Base-by-base conservation (phyloP, 345 rosid species). In the Luvunga scandens region DNA sequence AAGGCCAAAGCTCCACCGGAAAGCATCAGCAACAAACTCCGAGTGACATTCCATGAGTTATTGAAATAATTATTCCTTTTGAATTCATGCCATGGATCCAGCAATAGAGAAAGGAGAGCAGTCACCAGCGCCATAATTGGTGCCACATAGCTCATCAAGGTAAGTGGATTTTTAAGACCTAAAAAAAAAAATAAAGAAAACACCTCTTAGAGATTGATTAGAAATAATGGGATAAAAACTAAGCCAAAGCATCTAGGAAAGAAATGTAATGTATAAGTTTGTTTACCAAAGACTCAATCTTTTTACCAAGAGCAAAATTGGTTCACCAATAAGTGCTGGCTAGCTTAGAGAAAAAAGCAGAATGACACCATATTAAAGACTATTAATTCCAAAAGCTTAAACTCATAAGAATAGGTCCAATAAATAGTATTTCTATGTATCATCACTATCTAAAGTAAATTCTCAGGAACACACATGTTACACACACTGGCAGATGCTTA, bases 1-100 rank as follows among this genome's bases (percentile, higher is more conserved):
- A 94, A 97, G 73, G 99, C 99, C 39, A 94, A 85, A 50, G 98
- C 86, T 85, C 99, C 99, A 78, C 99, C 98, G 80, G 94, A 89
- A 81, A 97, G 88, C 97, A 93, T 93, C 90, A 97, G 80, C 69
- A 94, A 86, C 88, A 92, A 91, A 88, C 98, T 97, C 81, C 93
- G 90, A 69, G 88, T 80, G 81, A 89, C 82, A 85, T 94, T 95
- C 84, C 91, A 81, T 34, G 94, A 84, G 87, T 78, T 97, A 80
- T 97, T 86, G 73, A 94, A 97, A 85, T 97, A 97, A 82, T 75
- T 90, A 81, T 89, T 90, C 64, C 39, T 75, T 67, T 78, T 82
- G 75, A 97, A 92, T 82, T 97, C 96, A 78, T 84, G 75, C 99
- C 99, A 97, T 67, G 99, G 99, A 87, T 97, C 99, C 80, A 97